phyloP scores from a whole-genome alignment of 108 stramenopile genomes.

The Pseudonitzschia multistriata region DNA sequence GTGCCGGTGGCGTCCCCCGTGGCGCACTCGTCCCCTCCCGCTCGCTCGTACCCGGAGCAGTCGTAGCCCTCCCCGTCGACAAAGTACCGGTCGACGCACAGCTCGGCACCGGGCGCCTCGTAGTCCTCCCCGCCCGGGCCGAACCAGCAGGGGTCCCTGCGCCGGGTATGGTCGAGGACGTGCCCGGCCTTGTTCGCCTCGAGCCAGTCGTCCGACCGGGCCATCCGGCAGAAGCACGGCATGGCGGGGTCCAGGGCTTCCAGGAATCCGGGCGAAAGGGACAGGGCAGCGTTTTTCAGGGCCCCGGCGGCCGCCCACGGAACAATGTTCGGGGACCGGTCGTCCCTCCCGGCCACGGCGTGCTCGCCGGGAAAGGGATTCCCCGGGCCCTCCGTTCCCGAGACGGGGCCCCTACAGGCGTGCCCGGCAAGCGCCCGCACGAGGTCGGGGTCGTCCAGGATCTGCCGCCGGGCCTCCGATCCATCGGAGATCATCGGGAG shows the following conservation, averaged over 20 bases:
- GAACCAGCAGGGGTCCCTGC: slow-evolving; percentile 25
- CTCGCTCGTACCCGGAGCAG: slow-evolving; percentile 16
- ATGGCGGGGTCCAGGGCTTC: not conserved
- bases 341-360: slow-evolving; percentile 1
- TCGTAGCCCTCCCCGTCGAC: slow-evolving; percentile 12
- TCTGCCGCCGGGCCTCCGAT: not conserved
- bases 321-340: slow-evolving; percentile 1
- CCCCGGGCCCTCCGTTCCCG: slow-evolving; percentile 1
- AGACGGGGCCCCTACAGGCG: slow-evolving; percentile 13
- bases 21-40: slow-evolving; percentile 17
- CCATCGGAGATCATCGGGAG: slow-evolving; percentile 7
- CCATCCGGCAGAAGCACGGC: slow-evolving; percentile 14
- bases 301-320: slow-evolving; percentile 21
- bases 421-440: slow-evolving; percentile 6
- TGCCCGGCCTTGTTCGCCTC: slow-evolving; percentile 13
- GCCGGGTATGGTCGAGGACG: slow-evolving; percentile 15
- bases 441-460: slow-evolving; percentile 14
- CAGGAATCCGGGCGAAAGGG: not conserved
- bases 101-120: too few species aligned
- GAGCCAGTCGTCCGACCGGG: slow-evolving; percentile 14
- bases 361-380: slow-evolving; percentile 10
- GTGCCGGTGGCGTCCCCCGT: slow-evolving; percentile 11
- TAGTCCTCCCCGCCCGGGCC: slow-evolving; percentile 4
- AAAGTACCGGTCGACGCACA: slow-evolving; percentile 23
- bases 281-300: slow-evolving; percentile 22